Evolutionary conservation across 495 filamentous ascomycete species (phyloP).

Genomic region (Viridothelium virens): DNA sequence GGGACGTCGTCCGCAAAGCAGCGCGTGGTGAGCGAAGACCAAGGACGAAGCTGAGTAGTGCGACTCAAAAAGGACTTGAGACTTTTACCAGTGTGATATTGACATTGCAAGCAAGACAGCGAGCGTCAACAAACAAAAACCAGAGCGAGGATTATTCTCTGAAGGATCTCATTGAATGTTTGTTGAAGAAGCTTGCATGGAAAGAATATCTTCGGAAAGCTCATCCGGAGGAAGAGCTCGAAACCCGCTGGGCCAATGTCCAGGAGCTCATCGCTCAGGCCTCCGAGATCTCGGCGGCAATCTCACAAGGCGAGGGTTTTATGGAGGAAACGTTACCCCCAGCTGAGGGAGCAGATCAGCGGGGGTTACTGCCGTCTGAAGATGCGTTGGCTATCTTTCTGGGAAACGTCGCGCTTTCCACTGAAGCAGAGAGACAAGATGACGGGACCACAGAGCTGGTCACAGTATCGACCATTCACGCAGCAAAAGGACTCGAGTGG

Average conservation of each 20-base stretch:
- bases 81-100: constrained; percentile 56
- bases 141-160: constrained; percentile 42
- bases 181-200: constrained; percentile 67
- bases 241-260: constrained; percentile 83
- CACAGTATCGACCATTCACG: constrained; percentile 94
- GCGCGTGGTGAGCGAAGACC: constrained; percentile 61
- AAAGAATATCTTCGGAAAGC: constrained; percentile 60
- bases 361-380: constrained; percentile 47
- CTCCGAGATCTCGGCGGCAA: constrained; percentile 50
- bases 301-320: constrained; percentile 38
- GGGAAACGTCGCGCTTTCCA: constrained; percentile 79
- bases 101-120: constrained; percentile 50
- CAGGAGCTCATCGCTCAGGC: constrained; percentile 77
- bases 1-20: constrained; percentile 60
- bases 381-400: constrained; percentile 73
- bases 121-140: constrained; percentile 35
- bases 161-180: constrained; percentile 61
- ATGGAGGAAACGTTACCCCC: constrained; percentile 65
- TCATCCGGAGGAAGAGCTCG: constrained; percentile 64
- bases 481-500: constrained; percentile 96
- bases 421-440: constrained; percentile 55
- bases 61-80: constrained; percentile 57
- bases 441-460: constrained; percentile 54
- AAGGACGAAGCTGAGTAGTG: constrained; percentile 60
- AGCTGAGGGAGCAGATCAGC: constrained; percentile 68